These are phyloP conservation scores for Annulohypoxylon truncatum DNA, from an alignment of 2,329 filamentous ascomycete genomes.

Conservation along the genomic window DNA sequence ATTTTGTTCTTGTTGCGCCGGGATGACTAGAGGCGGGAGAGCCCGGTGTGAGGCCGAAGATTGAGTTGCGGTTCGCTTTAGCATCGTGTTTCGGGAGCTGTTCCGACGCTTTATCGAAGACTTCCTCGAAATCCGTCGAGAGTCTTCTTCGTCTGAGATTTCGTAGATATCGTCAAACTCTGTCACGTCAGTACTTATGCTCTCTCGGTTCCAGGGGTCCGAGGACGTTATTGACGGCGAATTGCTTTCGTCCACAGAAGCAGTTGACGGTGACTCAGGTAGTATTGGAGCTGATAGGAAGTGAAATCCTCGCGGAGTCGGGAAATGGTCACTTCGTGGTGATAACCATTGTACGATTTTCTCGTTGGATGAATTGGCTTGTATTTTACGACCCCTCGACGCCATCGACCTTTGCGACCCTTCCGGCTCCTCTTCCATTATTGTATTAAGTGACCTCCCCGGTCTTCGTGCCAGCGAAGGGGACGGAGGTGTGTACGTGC, in stretches of 20 bases:
- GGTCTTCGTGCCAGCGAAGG: constrained; percentile 68
- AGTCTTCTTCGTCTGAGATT: constrained; percentile 80
- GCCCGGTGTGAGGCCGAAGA: constrained; percentile 54
- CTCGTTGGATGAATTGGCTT: constrained; percentile 55
- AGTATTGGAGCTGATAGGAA: constrained; percentile 72
- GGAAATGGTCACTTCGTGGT: constrained; percentile 73
- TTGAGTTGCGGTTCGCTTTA: constrained; percentile 54
- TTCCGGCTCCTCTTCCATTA: constrained; percentile 69
- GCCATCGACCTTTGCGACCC: constrained; percentile 49
- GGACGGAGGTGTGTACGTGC: constrained; percentile 60
- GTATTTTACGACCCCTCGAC: constrained; percentile 43
- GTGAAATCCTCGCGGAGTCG: constrained; percentile 75
- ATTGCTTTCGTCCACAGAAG: constrained; percentile 61
- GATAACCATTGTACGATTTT: constrained; percentile 70
- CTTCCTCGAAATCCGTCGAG: constrained; percentile 55
- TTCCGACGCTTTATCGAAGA: constrained; percentile 53
- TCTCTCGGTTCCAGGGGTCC: constrained; percentile 72
- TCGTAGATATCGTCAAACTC: constrained; percentile 92
- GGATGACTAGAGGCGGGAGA: constrained; percentile 66
- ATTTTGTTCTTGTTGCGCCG: constrained; percentile 52
- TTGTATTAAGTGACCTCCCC: constrained; percentile 69
- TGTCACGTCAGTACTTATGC: constrained; percentile 71
- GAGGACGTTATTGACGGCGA: constrained; percentile 66
- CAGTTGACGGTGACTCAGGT: constrained; percentile 69
- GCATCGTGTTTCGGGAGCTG: constrained; percentile 52